These are phyloP conservation scores for Striga asiatica DNA, from an alignment of 257 asterid genomes.

Conservation along the genomic window DNA sequence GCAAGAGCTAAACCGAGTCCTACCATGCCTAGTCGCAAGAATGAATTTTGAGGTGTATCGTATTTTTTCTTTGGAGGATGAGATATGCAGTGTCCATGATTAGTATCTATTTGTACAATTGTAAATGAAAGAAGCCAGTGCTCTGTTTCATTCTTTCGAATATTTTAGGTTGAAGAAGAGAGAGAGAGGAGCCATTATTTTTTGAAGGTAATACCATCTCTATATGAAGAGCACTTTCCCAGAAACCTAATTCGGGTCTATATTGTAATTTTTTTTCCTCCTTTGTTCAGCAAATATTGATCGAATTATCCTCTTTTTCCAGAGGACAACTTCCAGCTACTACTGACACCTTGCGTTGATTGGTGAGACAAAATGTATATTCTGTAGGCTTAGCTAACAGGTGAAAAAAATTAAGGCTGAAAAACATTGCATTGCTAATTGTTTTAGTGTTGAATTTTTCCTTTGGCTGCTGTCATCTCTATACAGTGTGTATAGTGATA, in stretches of 20 bases:
- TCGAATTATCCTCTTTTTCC: no score
- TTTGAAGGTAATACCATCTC: conserved; percentile 17
- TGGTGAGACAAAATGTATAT: no score
- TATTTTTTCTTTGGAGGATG: not conserved
- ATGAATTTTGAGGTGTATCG: conserved; percentile 15
- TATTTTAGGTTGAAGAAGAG: conserved; percentile 5
- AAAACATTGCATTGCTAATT: no score
- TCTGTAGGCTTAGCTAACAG: no score
- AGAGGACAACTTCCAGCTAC: no score
- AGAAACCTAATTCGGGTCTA: not conserved
- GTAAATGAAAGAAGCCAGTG: not conserved
- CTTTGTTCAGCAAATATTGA: conserved; percentile 9
- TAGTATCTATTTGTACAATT: conserved; percentile 4
- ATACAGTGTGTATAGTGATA: no score
- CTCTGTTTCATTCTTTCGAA: no score
- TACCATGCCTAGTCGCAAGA: conserved; percentile 21
- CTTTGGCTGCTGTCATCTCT: no score
- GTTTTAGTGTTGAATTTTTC: no score
- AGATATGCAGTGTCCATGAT: not conserved
- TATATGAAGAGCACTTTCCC: not conserved
- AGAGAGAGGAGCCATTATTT: conserved; percentile 13
- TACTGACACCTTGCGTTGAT: no score
- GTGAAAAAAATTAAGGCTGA: no score
- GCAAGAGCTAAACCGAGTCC: conserved; percentile 21
- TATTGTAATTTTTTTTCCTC: no score